Base-by-base conservation (phyloP, 345 rosid genomes). In the Eucalyptus polyanthemos region DNA sequence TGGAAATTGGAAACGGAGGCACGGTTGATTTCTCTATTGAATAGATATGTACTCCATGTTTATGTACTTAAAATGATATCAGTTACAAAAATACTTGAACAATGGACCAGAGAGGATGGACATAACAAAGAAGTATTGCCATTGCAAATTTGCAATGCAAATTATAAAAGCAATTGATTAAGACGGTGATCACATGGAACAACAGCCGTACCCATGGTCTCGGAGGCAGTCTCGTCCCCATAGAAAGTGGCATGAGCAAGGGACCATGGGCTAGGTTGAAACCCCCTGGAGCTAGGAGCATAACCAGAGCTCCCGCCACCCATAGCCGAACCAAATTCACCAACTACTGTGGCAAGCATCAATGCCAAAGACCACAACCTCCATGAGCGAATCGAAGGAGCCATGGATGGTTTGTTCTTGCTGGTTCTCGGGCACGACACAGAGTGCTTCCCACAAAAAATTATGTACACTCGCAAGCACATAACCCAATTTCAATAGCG, bases 231-330 rank as follows among this genome's bases (percentile, higher is more conserved):
- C 90, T 94, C 95, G 37, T 95, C 96, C 8, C 97, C 96, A 80
- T 95, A 95, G 87, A 95, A 95, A 88, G 97, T 95, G 80, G 96
- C 97, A 86, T 94, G 94, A 11, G 96, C 97, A 29, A 86, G 88
- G 22, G 89, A 53, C 97, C 96, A 95, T 88, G 89, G 90, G 87
- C 95, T 91, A 29, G 98, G 94, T 83, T 58, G 89, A 90, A 94
- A 96, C 14, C 88, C 91, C 25, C 25, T 22, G 40, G 81, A 72
- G 7, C 45, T 19, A 19, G 81, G 45, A 19, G 81, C 40, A 76
- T 40, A 5, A 69, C 24, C 80, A 34, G 34, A 34, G 80, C 13
- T 69, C 47, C 83, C 83, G 11, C 81, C 81, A 34, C 81, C 81
- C 81, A 34, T 19, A 17, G 44, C 81, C 2, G 5, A 37, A 72